Evolutionary conservation across 2,329 filamentous ascomycete species (phyloP).

Genomic region (Sporothrix pallida): DNA sequence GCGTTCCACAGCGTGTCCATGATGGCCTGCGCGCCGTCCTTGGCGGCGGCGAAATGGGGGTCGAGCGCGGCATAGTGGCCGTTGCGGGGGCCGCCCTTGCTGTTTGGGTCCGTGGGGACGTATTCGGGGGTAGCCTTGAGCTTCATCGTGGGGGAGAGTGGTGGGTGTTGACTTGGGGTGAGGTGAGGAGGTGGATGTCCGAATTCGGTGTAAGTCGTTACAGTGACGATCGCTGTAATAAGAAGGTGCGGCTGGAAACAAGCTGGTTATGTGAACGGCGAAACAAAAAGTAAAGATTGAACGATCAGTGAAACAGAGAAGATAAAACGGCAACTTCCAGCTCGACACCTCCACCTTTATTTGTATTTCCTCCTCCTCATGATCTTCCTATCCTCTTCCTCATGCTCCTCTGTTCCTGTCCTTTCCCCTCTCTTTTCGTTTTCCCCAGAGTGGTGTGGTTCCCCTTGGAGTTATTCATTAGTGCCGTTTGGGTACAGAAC

Average conservation of each 20-base stretch:
- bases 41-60: conserved; percentile 43
- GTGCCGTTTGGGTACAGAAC: not conserved
- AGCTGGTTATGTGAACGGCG: not conserved
- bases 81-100: conserved; percentile 46
- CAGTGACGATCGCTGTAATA: conserved; percentile 1
- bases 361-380: not conserved
- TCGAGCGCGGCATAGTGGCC: conserved; percentile 46
- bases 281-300: not conserved
- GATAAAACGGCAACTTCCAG: not conserved
- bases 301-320: not conserved
- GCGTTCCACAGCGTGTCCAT: conserved; percentile 43
- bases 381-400: not conserved
- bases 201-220: not conserved
- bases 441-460: not conserved
- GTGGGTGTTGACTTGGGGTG: not conserved
- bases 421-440: not conserved
- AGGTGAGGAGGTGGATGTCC: not conserved
- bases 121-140: conserved; percentile 43
- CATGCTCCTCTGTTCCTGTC: too few species aligned
- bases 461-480: conserved; percentile 14
- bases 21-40: conserved; percentile 41
- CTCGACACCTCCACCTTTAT: conserved; percentile 1
- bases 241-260: not conserved
- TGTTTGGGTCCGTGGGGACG: conserved; percentile 41
- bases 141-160: conserved; percentile 12